Percentiles rank a stretch among this genome's conserved stretches.
These are phyloP conservation scores for Chaetomium olivaceum DNA, from an alignment of 2,329 filamentous ascomycete genomes.

Conservation along the genomic window DNA sequence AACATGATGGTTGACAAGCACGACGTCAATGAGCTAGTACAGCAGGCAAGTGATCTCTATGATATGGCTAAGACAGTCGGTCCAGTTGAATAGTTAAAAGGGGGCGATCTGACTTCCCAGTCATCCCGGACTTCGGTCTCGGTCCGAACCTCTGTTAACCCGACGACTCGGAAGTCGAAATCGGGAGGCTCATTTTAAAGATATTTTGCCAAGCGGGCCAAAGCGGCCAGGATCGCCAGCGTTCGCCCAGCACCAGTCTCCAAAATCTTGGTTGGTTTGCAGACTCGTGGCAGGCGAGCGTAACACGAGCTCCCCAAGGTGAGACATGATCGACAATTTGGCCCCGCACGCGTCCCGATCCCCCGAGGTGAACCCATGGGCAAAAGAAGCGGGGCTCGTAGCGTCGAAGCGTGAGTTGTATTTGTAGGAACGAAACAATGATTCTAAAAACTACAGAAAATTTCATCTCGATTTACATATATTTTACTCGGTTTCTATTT, in stretches of 20 bases:
- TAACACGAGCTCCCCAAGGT: neutral
- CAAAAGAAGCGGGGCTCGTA: too few species aligned
- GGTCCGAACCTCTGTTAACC: neutral
- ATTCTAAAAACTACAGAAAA: too few species aligned
- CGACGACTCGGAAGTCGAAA: neutral
- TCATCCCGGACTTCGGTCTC: neutral
- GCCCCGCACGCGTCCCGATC: neutral
- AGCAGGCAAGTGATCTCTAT: neutral
- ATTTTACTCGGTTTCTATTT: too few species aligned
- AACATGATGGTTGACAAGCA: conserved; percentile 15
- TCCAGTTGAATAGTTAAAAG: neutral
- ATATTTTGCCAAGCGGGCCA: neutral
- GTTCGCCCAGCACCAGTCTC: neutral
- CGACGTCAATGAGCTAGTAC: neutral
- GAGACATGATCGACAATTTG: neutral
- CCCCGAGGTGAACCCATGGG: neutral
- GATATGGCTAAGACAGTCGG: neutral
- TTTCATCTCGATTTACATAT: too few species aligned
- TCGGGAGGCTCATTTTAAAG: neutral
- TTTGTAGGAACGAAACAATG: too few species aligned
- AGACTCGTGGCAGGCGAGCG: neutral
- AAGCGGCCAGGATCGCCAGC: neutral
- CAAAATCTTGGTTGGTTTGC: neutral
- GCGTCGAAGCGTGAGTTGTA: too few species aligned
- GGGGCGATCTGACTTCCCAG: neutral